Conservation (phyloP, 2,329 filamentous ascomycete species). For the Hirsutella thompsonii region DNA sequence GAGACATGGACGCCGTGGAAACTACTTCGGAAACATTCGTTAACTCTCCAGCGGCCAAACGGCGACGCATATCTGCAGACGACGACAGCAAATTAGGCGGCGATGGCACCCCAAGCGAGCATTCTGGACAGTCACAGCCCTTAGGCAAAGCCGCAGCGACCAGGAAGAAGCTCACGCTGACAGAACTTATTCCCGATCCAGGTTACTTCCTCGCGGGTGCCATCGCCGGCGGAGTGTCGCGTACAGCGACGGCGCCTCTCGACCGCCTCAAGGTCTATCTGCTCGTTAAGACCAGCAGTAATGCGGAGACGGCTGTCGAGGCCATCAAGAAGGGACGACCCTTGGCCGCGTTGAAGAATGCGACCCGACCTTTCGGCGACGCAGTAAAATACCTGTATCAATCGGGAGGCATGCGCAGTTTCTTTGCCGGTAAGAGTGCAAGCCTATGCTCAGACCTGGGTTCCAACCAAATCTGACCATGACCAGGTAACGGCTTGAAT, state of each 20-base stretch:
- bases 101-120: conserved; percentile 20
- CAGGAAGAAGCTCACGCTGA: conserved; percentile 41
- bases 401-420: conserved; percentile 72
- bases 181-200: conserved; percentile 67
- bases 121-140: conserved; percentile 16
- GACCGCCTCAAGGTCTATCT: conserved; percentile 96
- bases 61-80: conserved; percentile 11
- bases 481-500: conserved; percentile 84
- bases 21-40: conserved; percentile 8
- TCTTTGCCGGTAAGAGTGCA: conserved; percentile 71
- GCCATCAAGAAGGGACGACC: conserved; percentile 61
- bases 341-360: conserved; percentile 49
- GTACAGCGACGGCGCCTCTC: conserved; percentile 88
- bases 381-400: conserved; percentile 72
- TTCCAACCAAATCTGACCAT: too few relatives aligned
- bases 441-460: too few relatives aligned
- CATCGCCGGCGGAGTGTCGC: conserved; percentile 84
- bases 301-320: conserved; percentile 40
- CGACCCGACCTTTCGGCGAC: conserved; percentile 54
- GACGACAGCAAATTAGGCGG: conserved; percentile 13
- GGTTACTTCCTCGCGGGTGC: conserved; percentile 97
- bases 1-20: conserved; percentile 5
- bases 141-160: conserved; percentile 20
- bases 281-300: conserved; percentile 65
- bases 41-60: conserved; percentile 12